Evolutionary conservation across 164 flowering plant genomes (phyloP).

Genomic region (Liriodendron chinense): DNA sequence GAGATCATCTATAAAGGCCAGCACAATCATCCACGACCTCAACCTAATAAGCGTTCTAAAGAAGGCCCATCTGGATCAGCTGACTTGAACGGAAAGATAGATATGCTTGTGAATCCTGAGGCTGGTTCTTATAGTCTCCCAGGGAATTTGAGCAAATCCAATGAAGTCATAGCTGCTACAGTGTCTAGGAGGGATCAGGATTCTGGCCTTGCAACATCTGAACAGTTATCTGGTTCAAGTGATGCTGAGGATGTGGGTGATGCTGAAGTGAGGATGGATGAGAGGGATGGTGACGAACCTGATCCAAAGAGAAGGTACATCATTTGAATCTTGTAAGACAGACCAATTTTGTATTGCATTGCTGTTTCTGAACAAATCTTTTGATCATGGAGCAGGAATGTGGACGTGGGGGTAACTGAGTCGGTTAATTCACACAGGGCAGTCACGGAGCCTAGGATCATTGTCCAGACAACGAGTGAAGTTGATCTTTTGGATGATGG

Average conservation of each 20-base stretch:
- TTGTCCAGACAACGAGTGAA: constrained; percentile 95
- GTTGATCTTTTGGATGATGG: constrained; percentile 99
- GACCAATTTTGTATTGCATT: neutral
- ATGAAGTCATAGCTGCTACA: constrained; percentile 26
- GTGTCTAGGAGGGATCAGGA: constrained; percentile 32
- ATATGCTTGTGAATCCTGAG: constrained; percentile 34
- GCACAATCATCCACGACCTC: constrained; percentile 79
- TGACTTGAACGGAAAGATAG: constrained; percentile 30
- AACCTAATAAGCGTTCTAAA: constrained; percentile 44
- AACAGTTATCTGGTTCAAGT: constrained; percentile 41
- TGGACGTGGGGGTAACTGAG: constrained; percentile 36
- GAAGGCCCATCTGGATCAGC: constrained; percentile 24
- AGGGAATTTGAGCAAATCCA: constrained; percentile 23
- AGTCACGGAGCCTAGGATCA: constrained; percentile 74
- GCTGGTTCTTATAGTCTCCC: constrained; percentile 20
- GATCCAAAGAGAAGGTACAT: constrained; percentile 75
- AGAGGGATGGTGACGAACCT: constrained; percentile 49
- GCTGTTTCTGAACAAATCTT: neutral
- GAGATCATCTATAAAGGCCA: constrained; percentile 90
- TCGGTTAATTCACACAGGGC: constrained; percentile 49
- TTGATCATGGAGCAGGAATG: constrained; percentile 40
- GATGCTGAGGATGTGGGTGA: constrained; percentile 54
- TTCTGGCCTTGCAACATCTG: constrained; percentile 30
- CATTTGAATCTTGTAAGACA: neutral
- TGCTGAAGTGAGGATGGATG: constrained; percentile 29